Evolutionary conservation across 345 rosid species (phyloP).

Genomic region (Odontarrhena argentea): DNA sequence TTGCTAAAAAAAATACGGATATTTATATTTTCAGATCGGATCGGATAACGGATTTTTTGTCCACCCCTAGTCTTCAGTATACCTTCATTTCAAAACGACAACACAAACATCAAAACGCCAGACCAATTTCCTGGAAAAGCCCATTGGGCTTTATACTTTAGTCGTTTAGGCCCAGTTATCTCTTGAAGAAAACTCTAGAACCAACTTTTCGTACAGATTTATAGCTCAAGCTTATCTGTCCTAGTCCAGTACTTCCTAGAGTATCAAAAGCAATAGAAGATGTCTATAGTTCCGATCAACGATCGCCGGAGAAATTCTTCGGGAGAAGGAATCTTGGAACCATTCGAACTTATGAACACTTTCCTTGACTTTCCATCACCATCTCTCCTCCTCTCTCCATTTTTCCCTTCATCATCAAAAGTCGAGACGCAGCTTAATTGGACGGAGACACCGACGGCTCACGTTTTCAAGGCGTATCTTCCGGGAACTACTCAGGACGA

Average conservation of each 20-base stretch:
- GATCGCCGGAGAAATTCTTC: conserved; percentile 28
- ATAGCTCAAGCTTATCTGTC: not conserved
- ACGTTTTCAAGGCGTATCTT: conserved; percentile 43
- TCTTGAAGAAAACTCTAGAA: conserved; percentile 32
- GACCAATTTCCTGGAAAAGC: not conserved
- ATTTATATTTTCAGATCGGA: too few species aligned
- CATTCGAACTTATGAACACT: conserved; percentile 33
- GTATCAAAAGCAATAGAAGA: conserved; percentile 9
- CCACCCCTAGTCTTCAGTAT: too few species aligned
- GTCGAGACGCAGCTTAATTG: conserved; percentile 38
- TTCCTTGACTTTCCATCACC: conserved; percentile 35
- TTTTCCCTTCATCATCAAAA: conserved; percentile 34
- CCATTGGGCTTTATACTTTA: conserved; percentile 18
- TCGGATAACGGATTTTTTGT: too few species aligned
- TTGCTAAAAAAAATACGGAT: too few species aligned
- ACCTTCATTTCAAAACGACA: too few species aligned
- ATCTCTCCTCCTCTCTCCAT: conserved; percentile 23
- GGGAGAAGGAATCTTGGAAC: conserved; percentile 32
- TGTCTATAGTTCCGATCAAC: conserved; percentile 43
- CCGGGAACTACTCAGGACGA: conserved; percentile 35
- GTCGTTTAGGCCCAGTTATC: conserved; percentile 9
- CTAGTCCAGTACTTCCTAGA: not conserved
- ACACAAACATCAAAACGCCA: not conserved
- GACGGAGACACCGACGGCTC: conserved; percentile 41
- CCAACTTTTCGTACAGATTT: not conserved